Evolutionary conservation across 306 rosid species (phyloP), one percentile per base, ranked within the genome.

Genomic region (Crataegus laevigata): DNA sequence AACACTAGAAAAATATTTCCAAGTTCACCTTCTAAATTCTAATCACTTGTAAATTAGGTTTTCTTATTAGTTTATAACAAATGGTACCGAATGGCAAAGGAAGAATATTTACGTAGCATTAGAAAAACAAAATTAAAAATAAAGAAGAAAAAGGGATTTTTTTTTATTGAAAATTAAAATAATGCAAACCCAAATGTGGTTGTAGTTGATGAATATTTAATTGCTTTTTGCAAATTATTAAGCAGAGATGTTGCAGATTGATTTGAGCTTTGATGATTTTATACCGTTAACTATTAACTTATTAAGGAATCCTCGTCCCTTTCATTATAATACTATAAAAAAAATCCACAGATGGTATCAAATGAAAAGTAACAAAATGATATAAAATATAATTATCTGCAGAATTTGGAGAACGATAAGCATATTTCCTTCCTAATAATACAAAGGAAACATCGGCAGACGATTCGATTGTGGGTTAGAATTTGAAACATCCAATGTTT

Each of bases 351-450:
- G 55, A 13, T 9, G 77, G 43, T 24, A 42, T 25, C 58, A 19
- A 28, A 25, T 57, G 55, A 58, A 25, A 50, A 59, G 28, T 11
- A 13, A 18, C 19, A 58, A 38, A 51, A 59, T 30, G 6, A 59
- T 3, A 25, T 26, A 60, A 60, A 3, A 59, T 6, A 25, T 26
- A 73, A 60, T 2, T 72, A 3, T 15, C 21, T 63, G 24, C 28
- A 11, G 26, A 25, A 57, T 34, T 19, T 11, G 42, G 40, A 73
- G 34, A 58, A 36, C 10, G 57, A 25, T 59, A 59, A 42, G 68
- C 40, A 73, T 73, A 73, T 73, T 42, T 40, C 69, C 29, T 60
- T 40, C 69, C n/a, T 60, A 73, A 73, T 60, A 59, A 73, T 40
- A 36, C 68, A 42, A 12, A 22, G 47, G 67, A 38, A 71, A 54